Percentiles rank a stretch among this genome's conserved stretches.
Conservation (phyloP, 768 basidiomycete genomes). For the Porpolomopsis calyptriformis region DNA sequence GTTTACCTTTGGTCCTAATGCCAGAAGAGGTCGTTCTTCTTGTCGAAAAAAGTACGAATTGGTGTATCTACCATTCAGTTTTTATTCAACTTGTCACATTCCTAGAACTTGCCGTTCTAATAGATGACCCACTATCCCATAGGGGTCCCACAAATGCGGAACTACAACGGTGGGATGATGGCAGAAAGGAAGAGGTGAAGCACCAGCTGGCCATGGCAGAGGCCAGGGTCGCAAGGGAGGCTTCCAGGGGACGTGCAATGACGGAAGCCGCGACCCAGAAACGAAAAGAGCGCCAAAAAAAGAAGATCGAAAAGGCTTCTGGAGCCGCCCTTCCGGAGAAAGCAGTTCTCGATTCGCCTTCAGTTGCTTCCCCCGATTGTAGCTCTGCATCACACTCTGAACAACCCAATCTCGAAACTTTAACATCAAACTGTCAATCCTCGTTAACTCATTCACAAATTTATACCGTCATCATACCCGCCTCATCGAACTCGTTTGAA, state of each 20-base stretch:
- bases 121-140: slow-evolving; percentile 61
- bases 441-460: no score
- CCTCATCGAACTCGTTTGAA: slow-evolving; percentile 45
- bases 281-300: slow-evolving; percentile 57
- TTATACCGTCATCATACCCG: slow-evolving; percentile 60
- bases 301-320: slow-evolving; percentile 18
- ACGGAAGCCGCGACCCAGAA: slow-evolving; percentile 59
- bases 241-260: slow-evolving; percentile 27
- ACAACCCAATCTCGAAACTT: no score
- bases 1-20: slow-evolving; percentile 77
- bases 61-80: background rate
- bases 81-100: slow-evolving; percentile 7
- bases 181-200: slow-evolving; percentile 34
- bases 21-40: slow-evolving; percentile 90
- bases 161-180: slow-evolving; percentile 42
- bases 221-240: slow-evolving; percentile 39
- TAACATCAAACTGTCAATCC: no score
- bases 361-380: no score
- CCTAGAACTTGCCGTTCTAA: slow-evolving; percentile 63
- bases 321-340: no score
- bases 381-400: no score
- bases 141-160: slow-evolving; percentile 35
- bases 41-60: slow-evolving; percentile 59
- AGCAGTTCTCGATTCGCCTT: no score
- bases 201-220: slow-evolving; percentile 41